phyloP scores from a whole-genome alignment of 495 filamentous ascomycete genomes.

The Xylona heveae region DNA sequence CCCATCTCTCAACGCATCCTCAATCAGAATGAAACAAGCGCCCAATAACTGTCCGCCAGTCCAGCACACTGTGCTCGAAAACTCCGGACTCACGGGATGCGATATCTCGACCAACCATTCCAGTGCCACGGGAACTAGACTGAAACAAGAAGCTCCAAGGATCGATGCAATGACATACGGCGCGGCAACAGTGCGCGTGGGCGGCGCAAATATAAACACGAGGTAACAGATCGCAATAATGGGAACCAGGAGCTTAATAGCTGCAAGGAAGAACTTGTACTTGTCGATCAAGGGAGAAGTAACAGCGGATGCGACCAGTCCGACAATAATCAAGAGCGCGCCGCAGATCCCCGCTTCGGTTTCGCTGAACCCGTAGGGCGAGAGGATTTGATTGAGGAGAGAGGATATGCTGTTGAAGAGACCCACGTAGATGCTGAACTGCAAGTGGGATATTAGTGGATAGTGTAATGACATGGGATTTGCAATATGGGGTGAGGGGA shows the following conservation, averaged over 20 bases:
- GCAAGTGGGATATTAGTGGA: not conserved
- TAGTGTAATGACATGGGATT: not conserved
- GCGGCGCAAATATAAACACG: conserved; percentile 59
- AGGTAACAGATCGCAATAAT: conserved; percentile 54
- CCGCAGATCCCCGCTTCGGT: conserved; percentile 76
- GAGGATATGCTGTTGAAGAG: conserved; percentile 87
- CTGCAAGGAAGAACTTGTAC: conserved; percentile 54
- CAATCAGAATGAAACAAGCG: conserved; percentile 61
- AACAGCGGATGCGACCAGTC: conserved; percentile 56
- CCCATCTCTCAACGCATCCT: conserved; percentile 53
- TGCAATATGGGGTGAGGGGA: conserved; percentile 15
- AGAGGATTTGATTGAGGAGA: conserved; percentile 73
- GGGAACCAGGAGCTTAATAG: conserved; percentile 57
- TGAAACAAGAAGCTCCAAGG: conserved; percentile 64
- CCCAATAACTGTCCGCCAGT: conserved; percentile 60
- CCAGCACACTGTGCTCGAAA: conserved; percentile 70
- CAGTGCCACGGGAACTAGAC: conserved; percentile 59
- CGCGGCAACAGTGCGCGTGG: conserved; percentile 40
- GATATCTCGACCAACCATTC: conserved; percentile 77
- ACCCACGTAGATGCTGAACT: conserved; percentile 64
- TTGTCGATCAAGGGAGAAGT: conserved; percentile 64
- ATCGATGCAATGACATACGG: conserved; percentile 47
- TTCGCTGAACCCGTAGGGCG: conserved; percentile 61
- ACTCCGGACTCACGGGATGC: conserved; percentile 71
- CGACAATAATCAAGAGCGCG: conserved; percentile 75